These are phyloP conservation scores for Apiotrichum sp. DNA, from an alignment of 1,284 basidiomycete genomes.

Conservation along the genomic window DNA sequence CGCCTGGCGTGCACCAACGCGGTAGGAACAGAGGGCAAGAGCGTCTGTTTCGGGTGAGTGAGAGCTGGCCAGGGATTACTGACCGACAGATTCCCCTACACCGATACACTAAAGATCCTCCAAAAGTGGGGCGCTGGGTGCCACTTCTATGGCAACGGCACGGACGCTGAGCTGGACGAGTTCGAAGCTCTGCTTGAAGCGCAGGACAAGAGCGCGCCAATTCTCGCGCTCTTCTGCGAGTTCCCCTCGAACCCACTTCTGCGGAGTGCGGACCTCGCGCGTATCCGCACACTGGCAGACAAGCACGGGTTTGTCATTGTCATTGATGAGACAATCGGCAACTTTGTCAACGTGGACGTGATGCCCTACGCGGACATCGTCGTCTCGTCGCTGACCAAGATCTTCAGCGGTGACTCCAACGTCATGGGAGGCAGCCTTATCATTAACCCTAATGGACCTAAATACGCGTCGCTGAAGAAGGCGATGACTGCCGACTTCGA, in stretches of 20 bases:
- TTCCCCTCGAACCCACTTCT: conserved; percentile 93
- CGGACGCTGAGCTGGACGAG: conserved; percentile 66
- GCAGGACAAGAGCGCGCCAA: conserved; percentile 31
- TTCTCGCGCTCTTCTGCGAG: conserved; percentile 60
- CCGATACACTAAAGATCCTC: conserved; percentile 92
- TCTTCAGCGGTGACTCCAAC: conserved; percentile 92
- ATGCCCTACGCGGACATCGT: conserved; percentile 84
- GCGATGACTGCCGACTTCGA: conserved; percentile 64
- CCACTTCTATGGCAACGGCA: conserved; percentile 79
- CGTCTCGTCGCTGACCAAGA: conserved; percentile 88
- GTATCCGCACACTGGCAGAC: conserved; percentile 75
- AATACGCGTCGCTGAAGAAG: conserved; percentile 62
- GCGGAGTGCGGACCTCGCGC: conserved; percentile 71
- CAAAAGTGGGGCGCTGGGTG: conserved; percentile 97
- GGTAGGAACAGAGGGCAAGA: conserved; percentile 58
- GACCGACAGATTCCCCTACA: conserved; percentile 68
- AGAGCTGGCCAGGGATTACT: neutral
- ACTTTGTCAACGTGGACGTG: conserved; percentile 92
- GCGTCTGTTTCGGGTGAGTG: conserved; percentile 70
- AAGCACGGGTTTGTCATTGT: conserved; percentile 82
- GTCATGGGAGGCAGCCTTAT: conserved; percentile 95
- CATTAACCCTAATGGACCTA: conserved; percentile 69
- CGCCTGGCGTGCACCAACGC: conserved; percentile 49
- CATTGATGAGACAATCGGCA: conserved; percentile 93
- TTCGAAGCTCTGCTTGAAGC: conserved; percentile 60